Evolutionary conservation across 331 rosid species (phyloP), one percentile per base, ranked within the genome.

Genomic region (Malus hybrid): DNA sequence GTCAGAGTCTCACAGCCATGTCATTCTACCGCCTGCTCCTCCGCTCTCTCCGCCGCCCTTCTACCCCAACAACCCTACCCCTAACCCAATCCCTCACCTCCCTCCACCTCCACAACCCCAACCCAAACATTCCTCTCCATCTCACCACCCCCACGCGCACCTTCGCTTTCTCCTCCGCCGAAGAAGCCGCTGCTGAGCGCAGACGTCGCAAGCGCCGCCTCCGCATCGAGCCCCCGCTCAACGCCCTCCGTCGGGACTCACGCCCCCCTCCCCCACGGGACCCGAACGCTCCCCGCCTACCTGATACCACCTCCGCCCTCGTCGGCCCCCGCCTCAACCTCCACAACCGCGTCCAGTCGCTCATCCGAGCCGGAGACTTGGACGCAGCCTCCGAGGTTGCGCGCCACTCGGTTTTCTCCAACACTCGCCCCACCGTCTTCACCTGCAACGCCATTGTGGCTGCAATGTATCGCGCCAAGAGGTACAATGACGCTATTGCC

Each of bases 361-460:
- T 95, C 2, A 95, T 95, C 72, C 97, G 97, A 1, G 99, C 99
- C 0, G 89, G 86, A 5, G 99, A 95, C 78, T 97, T 92, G 7
- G 97, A 95, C 24, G 95, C 99, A 1, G 97, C 99, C 36, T 89
- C 97, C 4, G 81, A 89, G 5, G 78, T 88, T 0, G 93, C 97
- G 18, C 95, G 99, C 2, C 92, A 84, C 81, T 86, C 99, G 0
- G 92, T 92, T 4, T 94, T 88, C 83, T 94, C 97, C 7, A 78
- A 79, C 20, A 92, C 96, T 0, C 96, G 97, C 14, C 99, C 97
- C 14, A 94, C 97, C 6, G 99, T 95, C 7, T 94, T 90, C 87
- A 95, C 99, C 27, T 95, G 97, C 82, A 92, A 95, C 50, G 99
- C 99, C 78, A 86, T 95, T 36, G 84, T 95, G 11, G 99, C 97